phyloP scores from a whole-genome alignment of 129 eudicot genomes.

The Centella asiatica region DNA sequence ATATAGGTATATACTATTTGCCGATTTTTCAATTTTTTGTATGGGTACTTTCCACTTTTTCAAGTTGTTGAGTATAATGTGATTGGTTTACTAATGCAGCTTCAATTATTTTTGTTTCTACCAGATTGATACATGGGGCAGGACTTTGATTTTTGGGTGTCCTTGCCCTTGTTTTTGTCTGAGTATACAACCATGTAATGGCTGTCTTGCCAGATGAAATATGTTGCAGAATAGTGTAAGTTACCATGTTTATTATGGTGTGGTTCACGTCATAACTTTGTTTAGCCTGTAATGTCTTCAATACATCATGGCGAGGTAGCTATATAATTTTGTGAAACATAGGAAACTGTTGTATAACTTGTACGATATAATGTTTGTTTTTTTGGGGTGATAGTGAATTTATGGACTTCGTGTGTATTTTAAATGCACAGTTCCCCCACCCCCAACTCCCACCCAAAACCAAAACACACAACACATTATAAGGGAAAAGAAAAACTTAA shows the following conservation, averaged over 20 bases:
- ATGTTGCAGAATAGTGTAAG: not conserved
- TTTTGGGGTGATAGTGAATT: not conserved
- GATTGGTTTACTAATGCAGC: not conserved
- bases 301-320: not conserved
- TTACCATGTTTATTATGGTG: not conserved
- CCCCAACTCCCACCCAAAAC: too few relatives aligned
- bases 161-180: not conserved
- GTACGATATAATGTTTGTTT: not conserved
- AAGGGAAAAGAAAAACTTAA: too few relatives aligned
- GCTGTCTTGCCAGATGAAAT: not conserved
- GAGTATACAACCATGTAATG: not conserved
- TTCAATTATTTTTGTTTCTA: not conserved
- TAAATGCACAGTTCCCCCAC: too few relatives aligned
- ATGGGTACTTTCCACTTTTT: not conserved
- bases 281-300: not conserved
- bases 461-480: too few relatives aligned
- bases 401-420: too few relatives aligned
- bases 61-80: not conserved
- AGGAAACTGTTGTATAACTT: not conserved
- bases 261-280: not conserved
- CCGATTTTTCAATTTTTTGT: not conserved
- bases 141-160: conserved; percentile 11
- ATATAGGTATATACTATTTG: not conserved
- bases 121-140: not conserved
- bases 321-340: not conserved